Percentiles rank a stretch among this genome's conserved stretches.
These are phyloP conservation scores for Hygrophorus pudorinus DNA, from an alignment of 768 basidiomycete genomes.

Conservation along the genomic window DNA sequence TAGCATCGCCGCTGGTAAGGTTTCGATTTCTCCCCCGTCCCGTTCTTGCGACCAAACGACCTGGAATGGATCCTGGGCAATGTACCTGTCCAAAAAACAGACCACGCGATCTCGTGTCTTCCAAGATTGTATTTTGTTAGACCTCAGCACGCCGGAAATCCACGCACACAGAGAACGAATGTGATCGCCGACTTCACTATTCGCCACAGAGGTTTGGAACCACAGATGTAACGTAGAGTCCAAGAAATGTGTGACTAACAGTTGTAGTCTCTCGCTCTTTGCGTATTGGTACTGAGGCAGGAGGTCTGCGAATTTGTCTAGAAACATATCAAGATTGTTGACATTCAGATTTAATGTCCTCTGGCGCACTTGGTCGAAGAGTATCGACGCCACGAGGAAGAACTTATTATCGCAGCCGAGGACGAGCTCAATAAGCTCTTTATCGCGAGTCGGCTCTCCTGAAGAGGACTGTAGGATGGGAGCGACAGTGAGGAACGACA, in stretches of 20 bases:
- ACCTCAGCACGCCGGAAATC: conserved; percentile 36
- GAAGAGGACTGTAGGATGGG: conserved; percentile 52
- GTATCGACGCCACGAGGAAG: conserved; percentile 43
- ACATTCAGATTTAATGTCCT: conserved; percentile 43
- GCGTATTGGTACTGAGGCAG: conserved; percentile 45
- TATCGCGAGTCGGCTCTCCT: conserved; percentile 52
- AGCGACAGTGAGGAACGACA: conserved; percentile 51
- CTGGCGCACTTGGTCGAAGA: conserved; percentile 45
- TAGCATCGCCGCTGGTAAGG: conserved; percentile 35
- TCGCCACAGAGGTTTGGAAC: conserved; percentile 24
- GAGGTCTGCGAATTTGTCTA: conserved; percentile 44
- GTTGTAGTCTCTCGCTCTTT: conserved; percentile 40
- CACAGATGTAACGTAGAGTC: conserved; percentile 56
- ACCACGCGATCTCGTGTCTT: conserved; percentile 52
- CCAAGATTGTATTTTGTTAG: conserved; percentile 48
- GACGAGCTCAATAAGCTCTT: conserved; percentile 46
- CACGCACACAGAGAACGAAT: conserved; percentile 42
- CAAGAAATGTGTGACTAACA: conserved; percentile 51
- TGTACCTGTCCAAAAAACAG: conserved; percentile 57
- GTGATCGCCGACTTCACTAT: conserved; percentile 30
- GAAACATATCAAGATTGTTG: conserved; percentile 40
- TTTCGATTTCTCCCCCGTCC: conserved; percentile 21
- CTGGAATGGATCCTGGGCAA: conserved; percentile 46
- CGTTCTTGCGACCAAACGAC: conserved; percentile 30
- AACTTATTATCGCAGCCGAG: conserved; percentile 45